These are phyloP conservation scores for Ceratobasidium sp. DNA, from an alignment of 1,284 basidiomycete genomes.

Conservation along the genomic window DNA sequence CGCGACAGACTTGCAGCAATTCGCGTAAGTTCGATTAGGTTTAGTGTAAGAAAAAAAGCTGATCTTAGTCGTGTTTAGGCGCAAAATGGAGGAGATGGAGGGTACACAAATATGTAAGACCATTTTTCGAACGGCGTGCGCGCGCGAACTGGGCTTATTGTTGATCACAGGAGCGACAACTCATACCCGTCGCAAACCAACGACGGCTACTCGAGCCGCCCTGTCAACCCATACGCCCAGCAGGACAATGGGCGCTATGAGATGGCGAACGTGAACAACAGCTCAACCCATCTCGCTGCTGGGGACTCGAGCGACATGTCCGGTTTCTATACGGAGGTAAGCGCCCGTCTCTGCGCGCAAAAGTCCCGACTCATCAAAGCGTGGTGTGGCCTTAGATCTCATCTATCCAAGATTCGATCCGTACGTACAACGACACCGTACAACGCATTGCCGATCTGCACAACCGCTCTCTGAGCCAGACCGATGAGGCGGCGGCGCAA, in stretches of 20 bases:
- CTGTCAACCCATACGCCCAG: constrained; percentile 72
- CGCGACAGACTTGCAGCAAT: constrained; percentile 86
- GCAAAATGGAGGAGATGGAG: constrained; percentile 72
- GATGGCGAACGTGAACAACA: constrained; percentile 73
- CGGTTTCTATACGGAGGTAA: constrained; percentile 80
- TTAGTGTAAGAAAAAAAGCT: neutral
- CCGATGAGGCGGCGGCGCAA: constrained; percentile 76
- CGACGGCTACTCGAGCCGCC: constrained; percentile 52
- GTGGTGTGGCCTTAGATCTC: constrained; percentile 59
- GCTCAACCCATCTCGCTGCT: constrained; percentile 64
- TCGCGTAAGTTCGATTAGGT: constrained; percentile 67
- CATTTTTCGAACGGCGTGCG: neutral
- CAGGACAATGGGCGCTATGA: constrained; percentile 75
- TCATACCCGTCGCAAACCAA: constrained; percentile 76
- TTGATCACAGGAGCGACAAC: constrained; percentile 59
- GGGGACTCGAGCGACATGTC: constrained; percentile 69
- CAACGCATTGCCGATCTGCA: constrained; percentile 77
- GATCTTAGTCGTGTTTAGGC: constrained; percentile 62
- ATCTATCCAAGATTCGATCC: constrained; percentile 76
- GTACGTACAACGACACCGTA: constrained; percentile 78
- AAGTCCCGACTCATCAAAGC: neutral
- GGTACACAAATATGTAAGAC: constrained; percentile 67
- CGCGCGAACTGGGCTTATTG: constrained; percentile 19
- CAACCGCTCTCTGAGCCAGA: constrained; percentile 81
- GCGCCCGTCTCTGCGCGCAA: constrained; percentile 20